phyloP scores from a whole-genome alignment of 345 rosid genomes.

The Triadica sebifera region DNA sequence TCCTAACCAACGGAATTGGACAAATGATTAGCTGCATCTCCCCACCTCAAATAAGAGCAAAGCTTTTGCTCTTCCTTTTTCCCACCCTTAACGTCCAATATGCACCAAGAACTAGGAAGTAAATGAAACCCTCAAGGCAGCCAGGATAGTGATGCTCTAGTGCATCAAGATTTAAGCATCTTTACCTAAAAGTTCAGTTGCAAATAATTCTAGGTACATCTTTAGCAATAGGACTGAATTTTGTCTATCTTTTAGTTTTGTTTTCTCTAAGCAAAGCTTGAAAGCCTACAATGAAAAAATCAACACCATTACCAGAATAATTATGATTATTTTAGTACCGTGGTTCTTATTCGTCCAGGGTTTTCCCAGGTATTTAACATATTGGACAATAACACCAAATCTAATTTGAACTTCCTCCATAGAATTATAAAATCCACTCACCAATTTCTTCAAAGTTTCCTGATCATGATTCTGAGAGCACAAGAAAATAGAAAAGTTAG shows the following conservation, averaged over 20 bases:
- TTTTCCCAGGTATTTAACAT: background rate
- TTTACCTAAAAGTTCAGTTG: background rate
- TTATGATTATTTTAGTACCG: background rate
- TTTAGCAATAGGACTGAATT: background rate
- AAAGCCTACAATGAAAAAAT: background rate
- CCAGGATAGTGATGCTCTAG: too few species aligned
- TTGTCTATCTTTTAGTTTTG: background rate
- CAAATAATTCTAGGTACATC: background rate
- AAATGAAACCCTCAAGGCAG: too few species aligned
- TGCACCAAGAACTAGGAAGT: too few species aligned
- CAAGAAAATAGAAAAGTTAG: conserved; percentile 6
- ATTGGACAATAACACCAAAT: background rate
- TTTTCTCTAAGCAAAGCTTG: background rate
- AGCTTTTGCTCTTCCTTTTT: background rate
- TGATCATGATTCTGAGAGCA: conserved; percentile 55
- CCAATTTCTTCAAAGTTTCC: conserved; percentile 59
- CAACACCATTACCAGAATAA: background rate
- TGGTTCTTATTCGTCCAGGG: background rate
- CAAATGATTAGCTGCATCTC: too few species aligned
- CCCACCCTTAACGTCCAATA: background rate
- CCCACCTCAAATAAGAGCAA: background rate
- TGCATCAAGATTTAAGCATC: too few species aligned
- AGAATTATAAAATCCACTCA: conserved; percentile 33
- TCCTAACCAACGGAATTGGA: background rate
- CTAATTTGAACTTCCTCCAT: conserved; percentile 26